Evolutionary conservation across 31 red algal species (phyloP), one percentile per base, ranked within the genome.

Genomic region (Asparagopsis taxiformis): DNA sequence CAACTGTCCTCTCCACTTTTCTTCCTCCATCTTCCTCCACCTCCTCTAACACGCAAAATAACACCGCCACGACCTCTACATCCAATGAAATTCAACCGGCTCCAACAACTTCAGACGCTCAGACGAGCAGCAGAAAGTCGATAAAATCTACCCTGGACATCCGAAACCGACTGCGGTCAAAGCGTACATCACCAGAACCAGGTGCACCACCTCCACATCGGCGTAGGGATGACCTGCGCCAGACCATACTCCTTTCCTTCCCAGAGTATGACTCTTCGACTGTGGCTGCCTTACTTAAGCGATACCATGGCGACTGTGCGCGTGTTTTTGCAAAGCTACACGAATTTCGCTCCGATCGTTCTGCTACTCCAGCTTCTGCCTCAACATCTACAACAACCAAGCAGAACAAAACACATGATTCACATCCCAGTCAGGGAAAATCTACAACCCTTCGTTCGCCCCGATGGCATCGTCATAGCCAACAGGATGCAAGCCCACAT

Each of bases 241-340:
- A 62, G 23, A 62, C 58, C 58, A 19, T 62, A 13, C 41, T 46
- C 6, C 58, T 62, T 32, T 32, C 58, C 58, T 62, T 62, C 31
- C 58, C 58, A 19, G 58, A 62, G 58, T 32, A 62, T 30, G 58
- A 62, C 58, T 19, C 58, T 28, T 26, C 58, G 23, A 62, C 58
- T 28, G 58, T 62, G 16, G 58, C 58, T 4, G 58, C 58, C 58
- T 28, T 62, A 4, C 24, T 62, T 28, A 26, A 62, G 26, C 58
- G 58, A 4, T 62, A 62, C 29, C 26, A 62, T 13, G 58, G 58
- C 58, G 58, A 62, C 13, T 17, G 31, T n/a, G 9, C 10, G 3
- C 58, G 25, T 15, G 58, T 62, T 62, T 32, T 32, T 15, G 58
- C 25, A 3, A 62, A 19, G 23, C 23, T 62, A 28, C 58, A 32